phyloP scores from a whole-genome alignment of 177 flowering plant genomes.

The Vitis hybrid region DNA sequence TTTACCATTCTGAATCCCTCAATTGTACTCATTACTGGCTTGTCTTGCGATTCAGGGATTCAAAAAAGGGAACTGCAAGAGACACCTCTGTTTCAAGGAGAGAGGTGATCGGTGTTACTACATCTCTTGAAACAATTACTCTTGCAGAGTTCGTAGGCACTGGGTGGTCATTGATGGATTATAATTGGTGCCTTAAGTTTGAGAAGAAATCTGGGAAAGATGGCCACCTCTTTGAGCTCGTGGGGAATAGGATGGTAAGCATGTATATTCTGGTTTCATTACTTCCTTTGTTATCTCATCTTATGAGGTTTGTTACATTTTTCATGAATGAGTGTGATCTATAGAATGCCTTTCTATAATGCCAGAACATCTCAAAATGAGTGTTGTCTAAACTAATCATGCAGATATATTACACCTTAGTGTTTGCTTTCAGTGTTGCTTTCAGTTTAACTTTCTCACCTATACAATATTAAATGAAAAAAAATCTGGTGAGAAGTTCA shows the following conservation, averaged over 20 bases:
- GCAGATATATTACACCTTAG: too few species aligned
- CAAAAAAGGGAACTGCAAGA: slow-evolving; percentile 21
- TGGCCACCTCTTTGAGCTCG: slow-evolving; percentile 56
- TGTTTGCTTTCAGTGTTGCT: too few species aligned
- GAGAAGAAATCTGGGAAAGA: slow-evolving; percentile 31
- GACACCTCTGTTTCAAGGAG: slow-evolving; percentile 24
- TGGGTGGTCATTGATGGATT: slow-evolving; percentile 57
- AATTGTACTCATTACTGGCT: background rate
- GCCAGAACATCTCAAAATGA: background rate
- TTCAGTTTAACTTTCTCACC: too few species aligned
- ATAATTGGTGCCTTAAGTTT: slow-evolving; percentile 48
- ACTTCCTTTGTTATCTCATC: background rate
- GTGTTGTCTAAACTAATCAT: background rate
- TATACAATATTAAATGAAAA: too few species aligned
- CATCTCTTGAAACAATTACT: slow-evolving; percentile 45
- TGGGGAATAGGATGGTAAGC: slow-evolving; percentile 58
- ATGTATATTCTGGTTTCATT: background rate
- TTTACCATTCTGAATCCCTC: background rate
- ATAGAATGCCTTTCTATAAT: background rate
- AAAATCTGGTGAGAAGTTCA: background rate
- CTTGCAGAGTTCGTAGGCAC: slow-evolving; percentile 53
- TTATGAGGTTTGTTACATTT: background rate
- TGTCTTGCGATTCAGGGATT: slow-evolving; percentile 37
- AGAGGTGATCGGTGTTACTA: slow-evolving; percentile 57
- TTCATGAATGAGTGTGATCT: background rate